These are phyloP conservation scores for Pseudogymnoascus sp. DNA, from an alignment of 2,329 filamentous ascomycete species.

Conservation along the genomic window DNA sequence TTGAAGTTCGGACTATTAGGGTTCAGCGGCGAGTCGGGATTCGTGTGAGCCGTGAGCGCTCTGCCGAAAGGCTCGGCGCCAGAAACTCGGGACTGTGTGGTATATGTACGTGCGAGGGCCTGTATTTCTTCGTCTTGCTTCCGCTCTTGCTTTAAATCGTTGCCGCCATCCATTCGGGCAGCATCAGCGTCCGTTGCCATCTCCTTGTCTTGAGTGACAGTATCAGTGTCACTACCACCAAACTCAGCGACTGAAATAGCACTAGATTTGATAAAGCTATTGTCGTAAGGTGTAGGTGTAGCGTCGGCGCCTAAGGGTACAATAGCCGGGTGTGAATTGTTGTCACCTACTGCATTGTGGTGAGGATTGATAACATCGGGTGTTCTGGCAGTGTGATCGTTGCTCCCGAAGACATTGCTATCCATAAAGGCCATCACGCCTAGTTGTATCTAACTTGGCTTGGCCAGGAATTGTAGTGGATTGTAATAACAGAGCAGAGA, in stretches of 20 bases:
- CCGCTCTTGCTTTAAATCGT: background rate
- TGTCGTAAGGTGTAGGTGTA: background rate
- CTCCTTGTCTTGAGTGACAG: background rate
- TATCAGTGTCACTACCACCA: background rate
- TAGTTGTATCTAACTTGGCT: background rate
- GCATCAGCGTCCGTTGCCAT: background rate
- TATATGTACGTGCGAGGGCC: conserved; percentile 50
- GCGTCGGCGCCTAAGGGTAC: background rate
- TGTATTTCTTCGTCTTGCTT: conserved; percentile 34
- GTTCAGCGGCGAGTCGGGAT: conserved; percentile 44
- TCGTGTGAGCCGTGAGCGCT: conserved; percentile 22
- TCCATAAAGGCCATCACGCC: background rate
- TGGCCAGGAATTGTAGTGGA: background rate
- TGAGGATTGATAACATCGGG: background rate
- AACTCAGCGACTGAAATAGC: background rate
- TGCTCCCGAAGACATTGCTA: background rate
- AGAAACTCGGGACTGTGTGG: conserved; percentile 37
- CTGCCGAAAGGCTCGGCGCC: background rate
- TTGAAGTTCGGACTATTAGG: conserved; percentile 47
- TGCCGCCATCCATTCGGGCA: background rate
- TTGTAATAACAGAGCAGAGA: background rate
- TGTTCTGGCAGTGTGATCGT: background rate
- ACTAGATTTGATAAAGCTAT: background rate
- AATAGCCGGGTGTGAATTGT: background rate
- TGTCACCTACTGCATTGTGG: background rate